Evolutionary conservation across 2,329 filamentous ascomycete species (phyloP).

Genomic region (Diplodia corticola): DNA sequence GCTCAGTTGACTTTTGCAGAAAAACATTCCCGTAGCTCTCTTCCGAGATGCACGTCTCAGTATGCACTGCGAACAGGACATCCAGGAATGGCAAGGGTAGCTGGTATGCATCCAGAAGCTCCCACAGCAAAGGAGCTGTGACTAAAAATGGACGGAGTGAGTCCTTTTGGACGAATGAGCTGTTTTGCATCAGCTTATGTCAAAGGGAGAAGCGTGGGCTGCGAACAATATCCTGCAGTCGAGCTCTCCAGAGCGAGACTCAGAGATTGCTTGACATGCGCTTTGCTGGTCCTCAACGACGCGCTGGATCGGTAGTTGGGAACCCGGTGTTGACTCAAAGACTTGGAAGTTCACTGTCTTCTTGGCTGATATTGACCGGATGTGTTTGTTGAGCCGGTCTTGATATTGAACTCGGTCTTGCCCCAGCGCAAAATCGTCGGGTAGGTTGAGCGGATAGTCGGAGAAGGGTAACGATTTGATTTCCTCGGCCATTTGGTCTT

Average conservation of each 20-base stretch:
- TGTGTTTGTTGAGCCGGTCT: background rate
- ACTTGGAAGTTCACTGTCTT: background rate
- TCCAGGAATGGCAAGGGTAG: constrained; percentile 3
- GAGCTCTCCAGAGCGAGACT: background rate
- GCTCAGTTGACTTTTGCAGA: background rate
- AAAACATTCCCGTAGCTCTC: constrained; percentile 16
- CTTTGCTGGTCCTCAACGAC: background rate
- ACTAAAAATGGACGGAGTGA: constrained; percentile 6
- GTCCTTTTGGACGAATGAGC: background rate
- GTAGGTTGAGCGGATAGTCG: background rate
- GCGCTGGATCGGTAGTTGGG: background rate
- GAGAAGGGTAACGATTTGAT: background rate
- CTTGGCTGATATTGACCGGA: background rate
- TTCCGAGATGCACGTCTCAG: constrained; percentile 8
- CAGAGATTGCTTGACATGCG: background rate
- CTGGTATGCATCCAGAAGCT: background rate
- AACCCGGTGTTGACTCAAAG: background rate
- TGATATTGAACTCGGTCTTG: background rate
- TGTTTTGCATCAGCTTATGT: background rate
- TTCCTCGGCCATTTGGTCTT: background rate
- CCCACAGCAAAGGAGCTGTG: constrained; percentile 11
- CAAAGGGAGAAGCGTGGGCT: too few species aligned
- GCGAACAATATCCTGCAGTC: constrained; percentile 2
- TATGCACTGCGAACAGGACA: constrained; percentile 9
- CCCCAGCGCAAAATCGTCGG: background rate